Evolutionary conservation across 1,284 basidiomycete genomes (phyloP), one percentile per base, ranked within the genome.

Genomic region (Fomitopsis palustris): DNA sequence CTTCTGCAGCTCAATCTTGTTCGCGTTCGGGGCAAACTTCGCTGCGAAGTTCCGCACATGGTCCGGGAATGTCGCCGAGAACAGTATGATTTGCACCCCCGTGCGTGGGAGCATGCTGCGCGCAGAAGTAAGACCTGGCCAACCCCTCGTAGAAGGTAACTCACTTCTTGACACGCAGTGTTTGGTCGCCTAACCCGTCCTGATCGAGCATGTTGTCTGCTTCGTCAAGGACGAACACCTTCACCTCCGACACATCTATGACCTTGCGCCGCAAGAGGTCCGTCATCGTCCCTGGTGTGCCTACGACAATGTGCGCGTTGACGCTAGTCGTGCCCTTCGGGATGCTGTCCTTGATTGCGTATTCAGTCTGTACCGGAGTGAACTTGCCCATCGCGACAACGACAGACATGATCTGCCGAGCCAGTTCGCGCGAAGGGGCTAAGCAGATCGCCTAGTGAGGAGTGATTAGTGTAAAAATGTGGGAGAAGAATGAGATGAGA

Each of bases 191-290:
- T 55, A 99, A 77, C 23, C 96, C 95, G 73, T 96, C 94, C 70
- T 95, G 88, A 72, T 96, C 95, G 64, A 99, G 81, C 95, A 99
- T 98, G 75, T 98, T 97, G 76, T 99, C 97, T 33, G 97, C 97
- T 77, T 99, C 97, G 71, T 99, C 97, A 21, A 99, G 81, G 10
- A 99, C 96, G 62, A 99, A 95, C 10, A 98, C 93, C 71, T 93
- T 94, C 71, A 99, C 85, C 39, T 88, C 80, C 55, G 81, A 84
- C 7, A 89, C 79, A 69, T 98, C 93, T 62, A 96, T 83, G 53
- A 90, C 82, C 72, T 78, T 85, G 64, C 84, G 80, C 66, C 84
- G 78, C 63, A 92, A 83, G 72, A 98, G 85, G 74, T 98, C 95
- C 41, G 87, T 83, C 81, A 97, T 89, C 47, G 96, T 98, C 29